Base-by-base conservation (phyloP, 352 stramenopile species). In the Globisporangium viniferum region DNA sequence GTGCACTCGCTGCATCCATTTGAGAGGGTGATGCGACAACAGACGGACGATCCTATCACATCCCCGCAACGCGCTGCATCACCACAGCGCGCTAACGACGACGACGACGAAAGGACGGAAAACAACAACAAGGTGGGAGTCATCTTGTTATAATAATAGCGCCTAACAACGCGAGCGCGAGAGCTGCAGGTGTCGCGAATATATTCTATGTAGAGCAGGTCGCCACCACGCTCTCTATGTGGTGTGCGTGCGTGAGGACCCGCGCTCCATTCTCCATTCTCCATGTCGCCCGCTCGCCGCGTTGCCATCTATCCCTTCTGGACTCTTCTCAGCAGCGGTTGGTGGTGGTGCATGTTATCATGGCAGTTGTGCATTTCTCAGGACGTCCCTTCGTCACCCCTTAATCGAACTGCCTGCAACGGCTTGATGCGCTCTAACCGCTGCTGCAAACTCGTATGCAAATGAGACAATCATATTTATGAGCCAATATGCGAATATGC, bases 31-130 rank as follows among this genome's bases (percentile, higher is more conserved):
- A 66, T 61, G 60, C 20, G 33, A 29, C 7, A 51, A 35, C 14
- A 29, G 44, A n/a, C 20, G 18, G 15, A 46, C 60, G 27, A 1
- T 59, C 60, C 60, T 66, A 66, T 66, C 60, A 59, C 46, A 66
- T 59, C 60, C 0, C 46, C 9, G n/a, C 46, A 27, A 48, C 33
- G 18, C 29, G 29, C 29, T 22, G 44, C 60, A 66, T 58, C 60
- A 59, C 10, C 12, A n/a, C 44, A n/a, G 33, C 20, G 33, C 20
- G 35, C 6, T 3, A 20, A 51, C 18, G 22, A 36, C 41, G 15
- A 36, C 41, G 15, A 14, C 12, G 58, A 64, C 59, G 39, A 59
- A 59, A 29, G 7, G 29, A 59, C 54, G 27, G 24, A 22, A 31
- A 35, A 4, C 5, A 2, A 59, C 15, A 12, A 10, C 2, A 10